These are phyloP conservation scores for Xylariales sp. DNA, from an alignment of 2,329 filamentous ascomycete species.

Conservation along the genomic window DNA sequence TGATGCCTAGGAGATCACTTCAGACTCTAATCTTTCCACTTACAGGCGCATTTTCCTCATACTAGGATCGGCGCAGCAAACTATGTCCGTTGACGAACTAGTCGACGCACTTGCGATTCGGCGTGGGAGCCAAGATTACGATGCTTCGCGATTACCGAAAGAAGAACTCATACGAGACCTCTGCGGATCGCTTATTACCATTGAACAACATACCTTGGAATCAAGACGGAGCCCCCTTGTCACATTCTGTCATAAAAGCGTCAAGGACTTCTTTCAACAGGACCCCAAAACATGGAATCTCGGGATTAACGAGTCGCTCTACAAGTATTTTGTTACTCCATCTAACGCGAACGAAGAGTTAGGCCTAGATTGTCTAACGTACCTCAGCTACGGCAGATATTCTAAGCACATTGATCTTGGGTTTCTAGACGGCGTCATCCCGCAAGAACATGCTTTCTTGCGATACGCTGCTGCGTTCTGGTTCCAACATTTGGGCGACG, in stretches of 20 bases:
- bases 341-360: constrained; percentile 25
- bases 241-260: constrained; percentile 33
- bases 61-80: constrained; percentile 20
- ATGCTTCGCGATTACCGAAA: constrained; percentile 21
- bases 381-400: constrained; percentile 33
- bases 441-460: constrained; percentile 34
- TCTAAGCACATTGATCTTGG: constrained; percentile 30
- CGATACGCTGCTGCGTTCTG: constrained; percentile 33
- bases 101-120: constrained; percentile 31
- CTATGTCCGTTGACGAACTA: constrained; percentile 28
- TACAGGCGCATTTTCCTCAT: constrained; percentile 32
- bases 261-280: constrained; percentile 33
- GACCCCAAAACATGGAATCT: constrained; percentile 20
- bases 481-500: constrained; percentile 32
- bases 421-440: constrained; percentile 13
- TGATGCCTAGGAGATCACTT: neutral
- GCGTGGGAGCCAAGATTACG: constrained; percentile 31
- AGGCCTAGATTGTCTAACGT: constrained; percentile 31
- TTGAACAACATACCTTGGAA: constrained; percentile 15
- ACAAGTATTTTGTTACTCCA: constrained; percentile 29
- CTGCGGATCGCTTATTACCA: constrained; percentile 28
- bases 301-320: constrained; percentile 8
- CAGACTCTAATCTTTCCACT: constrained; percentile 7
- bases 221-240: constrained; percentile 7
- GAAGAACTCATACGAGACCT: constrained; percentile 30